Evolutionary conservation across 768 basidiomycete genomes (phyloP), one percentile per base, ranked within the genome.

Genomic region (Lactifluus hygrophoroides): DNA sequence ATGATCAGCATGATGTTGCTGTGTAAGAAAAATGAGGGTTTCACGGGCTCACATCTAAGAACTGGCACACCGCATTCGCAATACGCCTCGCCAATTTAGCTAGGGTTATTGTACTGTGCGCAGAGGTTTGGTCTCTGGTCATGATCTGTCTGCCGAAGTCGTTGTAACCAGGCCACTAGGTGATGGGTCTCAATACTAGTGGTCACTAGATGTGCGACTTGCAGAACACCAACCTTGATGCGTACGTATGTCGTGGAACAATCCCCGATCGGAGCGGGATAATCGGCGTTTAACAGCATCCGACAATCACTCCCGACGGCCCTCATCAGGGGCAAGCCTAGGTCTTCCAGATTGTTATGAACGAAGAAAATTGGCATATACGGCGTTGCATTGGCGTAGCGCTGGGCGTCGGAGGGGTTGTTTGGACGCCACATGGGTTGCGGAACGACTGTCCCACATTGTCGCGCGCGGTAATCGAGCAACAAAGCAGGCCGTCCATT

Each of bases 341-440:
- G 14, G 3, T 16, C 25, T 9, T 16, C 32, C 23, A 44, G 25
- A 19, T 51, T 44, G 30, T 35, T 38, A 13, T 50, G 40, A 6
- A 61, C 30, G 32, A 63, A 63, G n/a, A 63, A 63, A n/a, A 63
- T 56, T 0, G 62, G 62, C 44, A 61, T 14, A 1, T 63, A 32
- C 8, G 49, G 27, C 11, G 35, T 1, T 13, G 44, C 54, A 1
- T 40, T 34, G 19, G 27, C 17, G 35, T 60, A 53, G 17, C 58
- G 58, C 19, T 40, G 59, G 27, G 52, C 48, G 10, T 60, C 59
- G 4, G 40, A 21, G 8, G 47, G 21, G 14, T 44, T 30, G 1
- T 23, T 17, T 10, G 59, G 58, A 34, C 42, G 16, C 59, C 59
- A 56, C 4, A 54, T 43, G 23, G 21, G 3, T 28, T 60, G 59